phyloP scores from a whole-genome alignment of 495 filamentous ascomycete species.

The Penicillium ochrochloron region DNA sequence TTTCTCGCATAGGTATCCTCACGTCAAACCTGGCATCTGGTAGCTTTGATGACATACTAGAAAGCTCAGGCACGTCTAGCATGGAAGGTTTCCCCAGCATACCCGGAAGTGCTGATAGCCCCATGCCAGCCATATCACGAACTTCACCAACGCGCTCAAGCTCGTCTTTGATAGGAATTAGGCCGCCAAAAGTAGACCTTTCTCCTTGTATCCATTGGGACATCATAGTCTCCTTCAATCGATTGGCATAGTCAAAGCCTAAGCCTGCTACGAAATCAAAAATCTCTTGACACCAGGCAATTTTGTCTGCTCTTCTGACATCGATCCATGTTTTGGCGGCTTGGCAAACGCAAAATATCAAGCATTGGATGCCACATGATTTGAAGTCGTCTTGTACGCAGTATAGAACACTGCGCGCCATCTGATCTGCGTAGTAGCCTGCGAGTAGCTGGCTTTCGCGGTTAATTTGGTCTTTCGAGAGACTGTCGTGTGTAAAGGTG shows the following conservation, averaged over 20 bases:
- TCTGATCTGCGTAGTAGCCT: not conserved
- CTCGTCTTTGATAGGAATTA: not conserved
- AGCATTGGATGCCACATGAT: not conserved
- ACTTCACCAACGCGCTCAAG: not conserved
- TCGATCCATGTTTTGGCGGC: not conserved
- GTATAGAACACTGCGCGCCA: not conserved
- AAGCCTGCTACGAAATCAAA: not conserved
- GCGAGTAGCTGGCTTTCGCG: not conserved
- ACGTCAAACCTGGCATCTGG: not conserved
- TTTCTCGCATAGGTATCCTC: not conserved
- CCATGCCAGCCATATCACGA: not conserved
- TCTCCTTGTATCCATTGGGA: not conserved
- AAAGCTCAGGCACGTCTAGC: not conserved
- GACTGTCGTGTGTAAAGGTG: not conserved
- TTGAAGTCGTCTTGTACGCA: constrained; percentile 1
- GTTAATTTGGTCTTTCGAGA: not conserved
- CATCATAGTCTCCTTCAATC: not conserved
- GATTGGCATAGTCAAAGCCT: not conserved
- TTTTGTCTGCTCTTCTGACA: not conserved
- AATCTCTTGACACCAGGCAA: not conserved
- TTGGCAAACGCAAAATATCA: not conserved
- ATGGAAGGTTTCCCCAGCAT: not conserved
- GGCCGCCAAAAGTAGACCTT: not conserved
- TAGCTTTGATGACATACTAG: not conserved
- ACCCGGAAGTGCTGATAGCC: not conserved